Evolutionary conservation across 1,284 basidiomycete species (phyloP), one percentile per base, ranked within the genome.

Genomic region (Hemileia vastatrix): DNA sequence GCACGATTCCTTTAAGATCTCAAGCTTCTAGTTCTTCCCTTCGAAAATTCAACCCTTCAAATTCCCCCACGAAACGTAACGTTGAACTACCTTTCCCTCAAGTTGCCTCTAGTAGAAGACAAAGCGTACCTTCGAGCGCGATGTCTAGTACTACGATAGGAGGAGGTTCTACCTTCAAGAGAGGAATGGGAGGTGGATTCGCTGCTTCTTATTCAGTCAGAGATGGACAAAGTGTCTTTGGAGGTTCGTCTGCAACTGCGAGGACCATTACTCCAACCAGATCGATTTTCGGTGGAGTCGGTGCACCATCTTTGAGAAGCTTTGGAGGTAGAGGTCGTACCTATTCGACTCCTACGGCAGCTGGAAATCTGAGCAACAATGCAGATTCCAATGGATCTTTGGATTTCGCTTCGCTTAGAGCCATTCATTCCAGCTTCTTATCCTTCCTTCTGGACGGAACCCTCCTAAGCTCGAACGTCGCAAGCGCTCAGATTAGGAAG

Each of bases 351-450:
- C n/a, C n/a, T n/a, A n/a, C n/a, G n/a, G n/a, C n/a, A n/a, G n/a
- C n/a, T 61, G 4, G 64, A 68, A 2, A 65, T 76, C 8, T 64
- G 75, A 3, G 68, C 68, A 19, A 66, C 73, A 47, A 64, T 77
- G 3, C 66, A 70, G 50, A 62, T 23, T 2, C 31, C 72, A 18
- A 69, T 77, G 13, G 78, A 78, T 62, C 77, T 92, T 53, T n/a
- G n/a, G 91, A 94, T 72, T 94, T 94, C 73, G 85, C 88, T 9
- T 87, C 88, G 0, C 79, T 94, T 44, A 84, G 88, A 54, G 81
- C 78, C 53, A 84, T 91, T 43, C 90, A 94, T 70, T 81, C 84
- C 2, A 85, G 82, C 2, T 93, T 91, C 72, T 80, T 94, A 5
- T 85, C 88, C 55, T 84, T 86, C 49, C 77, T 94, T 6, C 78